Evolutionary conservation across 495 filamentous ascomycete species (phyloP).

Genomic region (Penicillium riverlandense): DNA sequence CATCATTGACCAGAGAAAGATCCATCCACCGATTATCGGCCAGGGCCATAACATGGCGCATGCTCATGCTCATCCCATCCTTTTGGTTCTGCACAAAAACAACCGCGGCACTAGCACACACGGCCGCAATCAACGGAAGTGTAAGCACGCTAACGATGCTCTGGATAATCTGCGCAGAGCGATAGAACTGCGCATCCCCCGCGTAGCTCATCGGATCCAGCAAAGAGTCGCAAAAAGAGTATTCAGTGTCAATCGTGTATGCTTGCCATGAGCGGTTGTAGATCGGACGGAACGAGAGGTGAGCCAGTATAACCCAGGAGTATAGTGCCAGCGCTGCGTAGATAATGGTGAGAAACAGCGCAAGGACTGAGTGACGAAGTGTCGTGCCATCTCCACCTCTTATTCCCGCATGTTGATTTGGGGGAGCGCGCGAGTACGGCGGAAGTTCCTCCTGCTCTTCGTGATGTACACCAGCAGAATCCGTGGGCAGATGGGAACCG

Average conservation of each 20-base stretch:
- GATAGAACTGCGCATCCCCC: neutral
- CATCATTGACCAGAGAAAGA: neutral
- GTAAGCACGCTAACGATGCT: neutral
- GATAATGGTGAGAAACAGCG: neutral
- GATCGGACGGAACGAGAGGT: neutral
- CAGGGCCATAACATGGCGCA: constrained; percentile 17
- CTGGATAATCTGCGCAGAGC: neutral
- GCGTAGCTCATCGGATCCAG: neutral
- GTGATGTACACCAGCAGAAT: too few species aligned
- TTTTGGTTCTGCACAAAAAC: constrained; percentile 17
- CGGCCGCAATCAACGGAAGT: constrained; percentile 12
- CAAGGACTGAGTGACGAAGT: neutral
- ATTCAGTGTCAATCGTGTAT: neutral
- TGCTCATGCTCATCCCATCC: constrained; percentile 3
- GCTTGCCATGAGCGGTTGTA: neutral
- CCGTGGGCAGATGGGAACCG: too few species aligned
- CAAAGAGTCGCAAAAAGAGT: too few species aligned
- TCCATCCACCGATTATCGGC: constrained; percentile 16
- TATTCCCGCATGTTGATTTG: neutral
- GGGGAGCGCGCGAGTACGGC: neutral
- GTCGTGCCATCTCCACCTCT: neutral
- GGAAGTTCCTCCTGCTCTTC: neutral
- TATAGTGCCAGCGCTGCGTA: neutral
- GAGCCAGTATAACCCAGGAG: neutral
- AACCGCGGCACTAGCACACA: constrained; percentile 16